Conservation (phyloP, 2,329 filamentous ascomycete genomes). For the Trichoderma pleuroti region DNA sequence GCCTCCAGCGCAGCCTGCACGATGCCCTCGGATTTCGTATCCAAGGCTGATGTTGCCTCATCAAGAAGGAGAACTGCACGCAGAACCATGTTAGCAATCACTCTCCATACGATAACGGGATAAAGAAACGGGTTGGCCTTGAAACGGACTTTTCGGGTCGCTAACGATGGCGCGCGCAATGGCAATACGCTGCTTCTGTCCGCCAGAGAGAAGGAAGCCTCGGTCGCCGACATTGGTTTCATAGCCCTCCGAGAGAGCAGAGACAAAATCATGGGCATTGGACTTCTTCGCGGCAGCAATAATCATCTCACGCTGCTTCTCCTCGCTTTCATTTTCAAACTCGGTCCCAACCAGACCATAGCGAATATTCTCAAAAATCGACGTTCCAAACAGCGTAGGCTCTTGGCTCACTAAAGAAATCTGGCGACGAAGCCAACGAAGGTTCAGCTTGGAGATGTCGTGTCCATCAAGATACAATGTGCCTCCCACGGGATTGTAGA, state of each 20-base stretch:
- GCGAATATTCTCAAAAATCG: slow-evolving; percentile 86
- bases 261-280: slow-evolving; percentile 92
- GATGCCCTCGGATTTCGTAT: slow-evolving; percentile 90
- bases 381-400: slow-evolving; percentile 83
- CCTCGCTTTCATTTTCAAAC: slow-evolving; percentile 62
- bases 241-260: slow-evolving; percentile 77
- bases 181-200: slow-evolving; percentile 94
- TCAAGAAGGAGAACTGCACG: slow-evolving; percentile 73
- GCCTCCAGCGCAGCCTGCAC: slow-evolving; percentile 90
- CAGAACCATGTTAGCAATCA: slow-evolving; percentile 9
- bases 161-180: slow-evolving; percentile 89
- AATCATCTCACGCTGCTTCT: slow-evolving; percentile 67
- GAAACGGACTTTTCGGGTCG: slow-evolving; percentile 67
- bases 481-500: slow-evolving; percentile 86
- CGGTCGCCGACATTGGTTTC: slow-evolving; percentile 94
- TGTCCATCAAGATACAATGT: slow-evolving; percentile 76
- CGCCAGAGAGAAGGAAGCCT: slow-evolving; percentile 87
- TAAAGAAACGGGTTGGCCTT: neutral
- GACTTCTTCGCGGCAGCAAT: slow-evolving; percentile 82
- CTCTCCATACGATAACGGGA: too few species aligned
- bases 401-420: slow-evolving; percentile 93
- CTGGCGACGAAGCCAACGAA: slow-evolving; percentile 87
- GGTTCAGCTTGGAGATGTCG: slow-evolving; percentile 76
- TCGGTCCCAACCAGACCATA: slow-evolving; percentile 84
- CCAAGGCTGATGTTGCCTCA: slow-evolving; percentile 89